A percentile compares a stretch with the other conserved stretches of the same genome.
These are phyloP conservation scores for Astraeus odoratus DNA, from an alignment of 768 basidiomycete genomes.

Conservation along the genomic window DNA sequence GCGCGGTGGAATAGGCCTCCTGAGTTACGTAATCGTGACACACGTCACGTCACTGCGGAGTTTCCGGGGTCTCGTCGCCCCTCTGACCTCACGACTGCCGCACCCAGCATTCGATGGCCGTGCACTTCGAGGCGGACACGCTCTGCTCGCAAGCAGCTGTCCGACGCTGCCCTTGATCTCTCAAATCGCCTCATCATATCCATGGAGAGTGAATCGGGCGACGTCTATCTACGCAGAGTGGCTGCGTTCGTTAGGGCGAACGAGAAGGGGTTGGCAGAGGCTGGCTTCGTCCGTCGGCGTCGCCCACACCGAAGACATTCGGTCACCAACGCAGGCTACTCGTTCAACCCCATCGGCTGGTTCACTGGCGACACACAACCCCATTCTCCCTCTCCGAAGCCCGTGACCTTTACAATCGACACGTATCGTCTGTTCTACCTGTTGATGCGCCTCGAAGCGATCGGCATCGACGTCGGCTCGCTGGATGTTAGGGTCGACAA, in stretches of 20 bases:
- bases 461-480: conserved; percentile 70
- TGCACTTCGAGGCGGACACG: too few relatives aligned
- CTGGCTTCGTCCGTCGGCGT: conserved; percentile 45
- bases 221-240: conserved; percentile 66
- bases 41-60: conserved; percentile 12
- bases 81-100: too few relatives aligned
- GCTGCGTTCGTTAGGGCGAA: conserved; percentile 68
- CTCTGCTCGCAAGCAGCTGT: too few relatives aligned
- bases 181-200: neutral
- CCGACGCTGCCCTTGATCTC: too few relatives aligned
- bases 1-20: neutral
- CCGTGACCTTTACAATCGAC: conserved; percentile 64
- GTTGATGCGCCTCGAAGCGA: conserved; percentile 77
- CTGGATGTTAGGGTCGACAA: conserved; percentile 70
- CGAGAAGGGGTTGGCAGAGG: conserved; percentile 66
- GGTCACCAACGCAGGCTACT: conserved; percentile 28
- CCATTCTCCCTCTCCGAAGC: conserved; percentile 37
- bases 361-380: conserved; percentile 28
- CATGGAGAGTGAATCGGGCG: conserved; percentile 58
- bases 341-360: conserved; percentile 62
- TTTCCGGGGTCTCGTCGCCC: conserved; percentile 17
- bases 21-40: conserved; percentile 11
- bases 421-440: conserved; percentile 84
- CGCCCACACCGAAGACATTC: conserved; percentile 30
- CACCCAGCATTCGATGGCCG: too few relatives aligned